A percentile compares a stretch with the other conserved stretches of the same genome.
phyloP scores from a whole-genome alignment of 345 rosid species.

The Arabis alpina region DNA sequence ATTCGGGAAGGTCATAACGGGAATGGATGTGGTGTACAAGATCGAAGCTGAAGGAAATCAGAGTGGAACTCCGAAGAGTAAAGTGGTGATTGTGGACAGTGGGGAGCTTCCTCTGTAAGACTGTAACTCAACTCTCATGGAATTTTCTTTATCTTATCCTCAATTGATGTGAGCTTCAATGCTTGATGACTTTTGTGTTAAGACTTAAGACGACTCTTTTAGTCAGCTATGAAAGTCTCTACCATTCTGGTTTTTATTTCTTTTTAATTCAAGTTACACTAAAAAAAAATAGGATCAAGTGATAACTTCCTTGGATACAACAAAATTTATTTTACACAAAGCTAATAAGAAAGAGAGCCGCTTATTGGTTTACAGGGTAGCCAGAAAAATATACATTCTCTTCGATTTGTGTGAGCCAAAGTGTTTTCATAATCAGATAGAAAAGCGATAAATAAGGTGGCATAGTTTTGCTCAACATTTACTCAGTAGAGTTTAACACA shows the following conservation, averaged over 20 bases:
- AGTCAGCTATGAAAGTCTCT: slow-evolving; percentile 10
- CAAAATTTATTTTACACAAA: too few relatives aligned
- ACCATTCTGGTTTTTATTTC: slow-evolving; percentile 2
- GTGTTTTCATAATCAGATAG: slow-evolving; percentile 18
- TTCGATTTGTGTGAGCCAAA: neutral
- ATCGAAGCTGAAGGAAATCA: slow-evolving; percentile 94
- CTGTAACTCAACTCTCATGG: slow-evolving; percentile 36
- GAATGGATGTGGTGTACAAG: slow-evolving; percentile 95
- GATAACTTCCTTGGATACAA: neutral
- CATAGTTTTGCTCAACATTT: slow-evolving; percentile 9
- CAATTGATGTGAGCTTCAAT: neutral
- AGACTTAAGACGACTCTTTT: slow-evolving; percentile 5
- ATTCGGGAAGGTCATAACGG: slow-evolving; percentile 87
- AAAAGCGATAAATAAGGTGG: neutral
- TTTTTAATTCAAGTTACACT: neutral
- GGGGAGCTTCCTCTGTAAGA: slow-evolving; percentile 89
- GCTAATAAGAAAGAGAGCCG: too few relatives aligned
- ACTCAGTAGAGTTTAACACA: neutral
- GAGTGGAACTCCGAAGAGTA: slow-evolving; percentile 84
- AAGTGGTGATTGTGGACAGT: slow-evolving; percentile 86
- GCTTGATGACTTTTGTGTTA: slow-evolving; percentile 3
- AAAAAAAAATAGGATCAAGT: neutral
- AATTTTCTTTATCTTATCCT: slow-evolving; percentile 6
- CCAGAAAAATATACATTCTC: neutral
- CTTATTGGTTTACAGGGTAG: too few relatives aligned